A percentile compares a stretch with the other conserved stretches of the same genome.
Conservation (phyloP, 2,329 filamentous ascomycete genomes). For the Emergomyces africanus region DNA sequence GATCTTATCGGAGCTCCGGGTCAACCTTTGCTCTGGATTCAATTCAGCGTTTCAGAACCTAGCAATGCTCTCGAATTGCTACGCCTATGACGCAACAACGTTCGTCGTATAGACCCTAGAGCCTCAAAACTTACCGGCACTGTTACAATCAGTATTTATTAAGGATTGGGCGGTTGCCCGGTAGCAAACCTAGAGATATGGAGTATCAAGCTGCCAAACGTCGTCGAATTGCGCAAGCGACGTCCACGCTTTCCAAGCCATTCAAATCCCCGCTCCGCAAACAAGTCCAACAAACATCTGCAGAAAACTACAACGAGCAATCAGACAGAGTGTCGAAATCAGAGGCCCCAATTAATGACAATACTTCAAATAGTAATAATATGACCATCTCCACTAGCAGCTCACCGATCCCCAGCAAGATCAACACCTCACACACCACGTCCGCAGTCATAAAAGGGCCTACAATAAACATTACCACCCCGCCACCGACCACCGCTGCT, state of each 20-base stretch:
- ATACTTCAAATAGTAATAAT: not conserved
- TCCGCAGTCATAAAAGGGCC: not conserved
- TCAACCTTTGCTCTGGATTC: not conserved
- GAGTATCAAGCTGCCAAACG: conserved; percentile 39
- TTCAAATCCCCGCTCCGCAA: conserved; percentile 58
- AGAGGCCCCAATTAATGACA: not conserved
- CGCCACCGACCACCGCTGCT: not conserved
- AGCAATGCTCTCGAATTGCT: not conserved
- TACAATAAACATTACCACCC: conserved; percentile 3
- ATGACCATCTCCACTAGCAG: not conserved
- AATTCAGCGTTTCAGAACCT: not conserved
- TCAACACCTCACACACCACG: not conserved
- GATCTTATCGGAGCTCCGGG: not conserved
- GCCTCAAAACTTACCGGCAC: not conserved
- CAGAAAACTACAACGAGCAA: not conserved
- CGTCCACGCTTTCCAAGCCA: conserved; percentile 51
- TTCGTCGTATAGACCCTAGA: not conserved
- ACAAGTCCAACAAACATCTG: conserved; percentile 12
- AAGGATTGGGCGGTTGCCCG: not conserved
- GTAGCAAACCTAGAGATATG: conserved; percentile 9
- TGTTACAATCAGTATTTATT: not conserved
- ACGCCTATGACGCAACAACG: not conserved
- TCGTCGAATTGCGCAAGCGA: conserved; percentile 47
- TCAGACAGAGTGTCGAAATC: not conserved
- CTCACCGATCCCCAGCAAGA: not conserved